phyloP scores from a whole-genome alignment of 78 protist species.

The Mastigamoeba balamuthi region DNA sequence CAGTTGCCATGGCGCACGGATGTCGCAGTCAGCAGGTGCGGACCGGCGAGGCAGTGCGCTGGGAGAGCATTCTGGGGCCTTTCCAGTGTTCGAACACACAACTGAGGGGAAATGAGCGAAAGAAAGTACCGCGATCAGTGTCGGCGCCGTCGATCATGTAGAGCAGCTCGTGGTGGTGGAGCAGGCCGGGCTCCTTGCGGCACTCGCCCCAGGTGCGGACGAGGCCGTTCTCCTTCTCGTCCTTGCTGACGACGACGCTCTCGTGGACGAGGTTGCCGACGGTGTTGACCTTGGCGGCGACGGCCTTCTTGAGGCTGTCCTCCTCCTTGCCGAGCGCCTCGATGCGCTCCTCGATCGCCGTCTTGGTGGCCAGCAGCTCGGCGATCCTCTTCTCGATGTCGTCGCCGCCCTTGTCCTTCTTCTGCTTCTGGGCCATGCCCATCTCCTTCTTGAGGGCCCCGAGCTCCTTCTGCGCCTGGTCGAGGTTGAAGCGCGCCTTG shows the following conservation, averaged over 20 bases:
- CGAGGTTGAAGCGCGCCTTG: not conserved
- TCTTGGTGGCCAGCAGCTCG: slow-evolving; percentile 13
- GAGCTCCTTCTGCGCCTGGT: not conserved
- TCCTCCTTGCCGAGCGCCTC: not conserved
- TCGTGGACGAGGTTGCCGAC: slow-evolving; percentile 91
- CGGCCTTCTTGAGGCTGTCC: slow-evolving; percentile 7
- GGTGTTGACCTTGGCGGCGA: slow-evolving; percentile 7
- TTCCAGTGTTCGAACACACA: too few species aligned
- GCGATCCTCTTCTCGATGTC: not conserved
- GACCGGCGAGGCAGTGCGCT: too few species aligned
- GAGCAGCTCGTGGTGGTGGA: slow-evolving; percentile 69
- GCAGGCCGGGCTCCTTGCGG: slow-evolving; percentile 8
- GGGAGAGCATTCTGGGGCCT: too few species aligned
- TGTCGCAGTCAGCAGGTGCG: too few species aligned
- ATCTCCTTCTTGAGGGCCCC: slow-evolving; percentile 30
- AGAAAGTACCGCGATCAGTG: slow-evolving; percentile 55
- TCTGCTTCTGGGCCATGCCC: slow-evolving; percentile 6
- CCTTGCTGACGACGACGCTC: slow-evolving; percentile 60
- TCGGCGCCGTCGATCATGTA: slow-evolving; percentile 81
- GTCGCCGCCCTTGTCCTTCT: not conserved
- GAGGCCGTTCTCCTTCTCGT: slow-evolving; percentile 68
- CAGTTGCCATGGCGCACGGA: too few species aligned
- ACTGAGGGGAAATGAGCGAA: too few species aligned
- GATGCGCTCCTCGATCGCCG: slow-evolving; percentile 14
- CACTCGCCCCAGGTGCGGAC: slow-evolving; percentile 53